Evolutionary conservation across 2,329 filamentous ascomycete genomes (phyloP).

Genomic region (Cercospora berteroae): DNA sequence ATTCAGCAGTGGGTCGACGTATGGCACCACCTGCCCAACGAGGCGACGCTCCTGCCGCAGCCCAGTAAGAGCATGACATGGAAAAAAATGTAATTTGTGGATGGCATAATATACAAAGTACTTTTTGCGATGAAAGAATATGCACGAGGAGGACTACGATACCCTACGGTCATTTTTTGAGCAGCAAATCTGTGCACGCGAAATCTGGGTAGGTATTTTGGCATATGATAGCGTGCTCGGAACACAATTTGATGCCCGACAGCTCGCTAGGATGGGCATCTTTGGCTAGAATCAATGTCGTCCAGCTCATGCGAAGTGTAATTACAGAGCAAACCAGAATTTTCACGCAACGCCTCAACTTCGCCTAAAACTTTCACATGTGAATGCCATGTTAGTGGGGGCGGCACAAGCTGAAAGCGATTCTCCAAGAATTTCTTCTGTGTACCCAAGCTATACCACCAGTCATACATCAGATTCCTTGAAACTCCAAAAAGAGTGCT

Average conservation of each 20-base stretch:
- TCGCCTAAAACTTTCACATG: constrained; percentile 9
- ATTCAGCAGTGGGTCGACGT: constrained; percentile 10
- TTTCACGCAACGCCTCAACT: constrained; percentile 12
- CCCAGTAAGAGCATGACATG: constrained; percentile 1
- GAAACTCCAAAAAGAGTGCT: too few species aligned
- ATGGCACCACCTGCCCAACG: constrained; percentile 2
- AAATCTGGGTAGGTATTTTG: neutral
- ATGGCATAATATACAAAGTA: neutral
- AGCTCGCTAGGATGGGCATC: neutral
- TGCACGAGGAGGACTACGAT: constrained; percentile 2
- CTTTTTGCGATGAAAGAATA: neutral
- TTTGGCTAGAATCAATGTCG: neutral
- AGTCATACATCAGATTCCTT: too few species aligned
- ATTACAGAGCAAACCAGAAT: neutral
- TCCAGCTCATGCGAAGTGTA: neutral
- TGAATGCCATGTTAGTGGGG: too few species aligned
- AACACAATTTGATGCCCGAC: neutral
- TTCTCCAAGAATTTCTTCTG: too few species aligned
- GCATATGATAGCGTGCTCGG: neutral
- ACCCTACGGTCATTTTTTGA: constrained; percentile 1
- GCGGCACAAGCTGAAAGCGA: too few species aligned
- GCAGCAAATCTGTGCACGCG: neutral
- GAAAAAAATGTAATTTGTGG: neutral
- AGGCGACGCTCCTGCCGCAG: constrained; percentile 7
- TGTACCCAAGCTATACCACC: too few species aligned